Base-by-base conservation (phyloP, 306 rosid species). In the Neltuma alba region DNA sequence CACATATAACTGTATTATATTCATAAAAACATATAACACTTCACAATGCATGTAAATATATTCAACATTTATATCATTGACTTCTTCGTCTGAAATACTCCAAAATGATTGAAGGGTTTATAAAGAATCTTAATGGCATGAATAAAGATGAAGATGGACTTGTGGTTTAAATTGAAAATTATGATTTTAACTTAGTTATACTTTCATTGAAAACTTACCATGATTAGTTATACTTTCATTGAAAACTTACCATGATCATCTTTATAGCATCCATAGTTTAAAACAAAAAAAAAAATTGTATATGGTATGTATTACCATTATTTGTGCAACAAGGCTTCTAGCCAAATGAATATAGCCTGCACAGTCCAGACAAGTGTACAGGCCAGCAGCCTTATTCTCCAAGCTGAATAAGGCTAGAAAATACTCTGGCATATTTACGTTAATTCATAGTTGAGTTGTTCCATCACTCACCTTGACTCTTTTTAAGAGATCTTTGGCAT, bases 401-500 rank as follows among this genome's bases (percentile, higher is more conserved):
- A n/a, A 55, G 23, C 23, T 57, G 31, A 78, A 72, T 6, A 36
- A 82, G 38, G 57, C 72, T 50, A 50, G 25, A 50, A 18, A 5
- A 50, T 6, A 52, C 12, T n/a, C 11, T 7, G 60, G 12, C 60
- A n/a, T 1, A 52, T n/a, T 21, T 52, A 54, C 4, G 28, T 54
- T 20, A 54, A 21, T n/a, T 54, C 61, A 7, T n/a, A 54, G 21
- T 54, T 54, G 27, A 54, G 61, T n/a, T 5, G 61, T 54, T 54
- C 61, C 2, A n/a, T 21, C 61, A 20, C 30, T 81, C 80, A 91
- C 98, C 98, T 90, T 90, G 64, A 93, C 92, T 76, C 86, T 88
- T 82, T 83, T 89, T 30, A 93, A 83, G 8, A 93, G 92, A 64
- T 90, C 90, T 76, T 80, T 91, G 16, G 98, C 98, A 65, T 88